Percentiles rank a stretch among this genome's conserved stretches.
phyloP scores from a whole-genome alignment of 768 basidiomycete genomes.

The Mycena metata region DNA sequence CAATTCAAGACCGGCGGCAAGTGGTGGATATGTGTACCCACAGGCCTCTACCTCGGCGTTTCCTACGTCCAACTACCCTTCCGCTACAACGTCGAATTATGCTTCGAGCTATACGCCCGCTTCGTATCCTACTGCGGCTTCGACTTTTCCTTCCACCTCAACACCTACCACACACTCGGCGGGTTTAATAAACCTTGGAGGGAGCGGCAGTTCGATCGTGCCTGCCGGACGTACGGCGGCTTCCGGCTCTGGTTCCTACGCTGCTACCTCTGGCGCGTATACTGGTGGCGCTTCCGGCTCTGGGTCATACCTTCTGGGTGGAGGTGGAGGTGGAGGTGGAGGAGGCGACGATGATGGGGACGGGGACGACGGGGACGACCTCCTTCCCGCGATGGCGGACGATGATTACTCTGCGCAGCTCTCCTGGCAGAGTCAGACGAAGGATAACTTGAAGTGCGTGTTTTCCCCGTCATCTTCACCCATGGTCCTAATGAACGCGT shows the following conservation, averaged over 20 bases:
- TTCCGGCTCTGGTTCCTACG: neutral
- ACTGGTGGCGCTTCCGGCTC: neutral
- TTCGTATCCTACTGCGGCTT: constrained; percentile 3
- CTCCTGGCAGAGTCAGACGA: constrained; percentile 89
- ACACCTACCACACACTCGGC: neutral
- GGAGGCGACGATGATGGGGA: constrained; percentile 57
- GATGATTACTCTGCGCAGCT: constrained; percentile 89
- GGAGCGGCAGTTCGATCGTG: constrained; percentile 31
- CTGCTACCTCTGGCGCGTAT: constrained; percentile 8
- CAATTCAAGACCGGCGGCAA: too few relatives aligned
- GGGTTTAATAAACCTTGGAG: constrained; percentile 17
- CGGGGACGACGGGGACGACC: constrained; percentile 84
- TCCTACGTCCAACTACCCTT: neutral
- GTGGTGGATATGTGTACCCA: too few relatives aligned
- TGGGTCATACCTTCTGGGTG: constrained; percentile 2
- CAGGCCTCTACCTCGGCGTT: neutral
- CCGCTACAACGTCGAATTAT: too few relatives aligned
- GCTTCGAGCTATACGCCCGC: neutral
- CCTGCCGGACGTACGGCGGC: constrained; percentile 35
- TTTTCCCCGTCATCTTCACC: constrained; percentile 13
- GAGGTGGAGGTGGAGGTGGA: constrained; percentile 34
- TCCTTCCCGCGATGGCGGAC: constrained; percentile 88
- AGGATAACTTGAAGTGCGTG: constrained; percentile 84
- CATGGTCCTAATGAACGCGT: constrained; percentile 6
- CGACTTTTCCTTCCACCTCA: constrained; percentile 5